Conservation (phyloP, 2,329 filamentous ascomycete species). For the Didymella glomerata region DNA sequence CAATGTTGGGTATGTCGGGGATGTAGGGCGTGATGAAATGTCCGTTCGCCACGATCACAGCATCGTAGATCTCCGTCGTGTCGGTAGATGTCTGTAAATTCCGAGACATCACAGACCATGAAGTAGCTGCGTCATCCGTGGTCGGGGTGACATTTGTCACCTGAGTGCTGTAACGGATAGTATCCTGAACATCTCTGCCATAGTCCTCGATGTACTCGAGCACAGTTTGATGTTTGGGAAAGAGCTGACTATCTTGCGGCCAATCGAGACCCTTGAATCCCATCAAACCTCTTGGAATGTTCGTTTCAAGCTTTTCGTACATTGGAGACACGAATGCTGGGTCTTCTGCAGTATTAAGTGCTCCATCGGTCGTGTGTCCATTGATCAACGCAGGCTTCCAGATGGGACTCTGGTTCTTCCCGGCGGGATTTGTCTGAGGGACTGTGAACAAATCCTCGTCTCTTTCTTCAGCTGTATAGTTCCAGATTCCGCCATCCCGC, state of each 20-base stretch:
- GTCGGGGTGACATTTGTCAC: constrained; percentile 66
- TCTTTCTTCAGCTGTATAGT: constrained; percentile 68
- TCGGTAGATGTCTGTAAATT: constrained; percentile 57
- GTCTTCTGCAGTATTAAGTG: constrained; percentile 34
- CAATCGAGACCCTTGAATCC: constrained; percentile 76
- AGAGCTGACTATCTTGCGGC: constrained; percentile 70
- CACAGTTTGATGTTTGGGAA: constrained; percentile 76
- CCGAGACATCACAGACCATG: constrained; percentile 69
- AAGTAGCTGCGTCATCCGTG: constrained; percentile 30
- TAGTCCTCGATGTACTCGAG: constrained; percentile 78
- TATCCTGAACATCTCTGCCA: constrained; percentile 69
- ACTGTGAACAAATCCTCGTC: constrained; percentile 59
- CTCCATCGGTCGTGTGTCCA: background rate
- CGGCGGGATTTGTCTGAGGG: constrained; percentile 72
- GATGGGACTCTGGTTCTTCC: constrained; percentile 69
- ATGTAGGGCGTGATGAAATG: constrained; percentile 59
- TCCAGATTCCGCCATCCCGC: constrained; percentile 84
- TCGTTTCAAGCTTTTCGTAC: constrained; percentile 84
- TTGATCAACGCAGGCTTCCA: constrained; percentile 45
- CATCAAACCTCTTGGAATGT: constrained; percentile 86
- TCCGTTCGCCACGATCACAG: constrained; percentile 58
- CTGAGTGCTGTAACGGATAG: constrained; percentile 75
- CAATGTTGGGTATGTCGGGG: constrained; percentile 53
- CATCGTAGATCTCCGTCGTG: constrained; percentile 62
- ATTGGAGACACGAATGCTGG: constrained; percentile 81